Evolutionary conservation across 2,329 filamentous ascomycete genomes (phyloP).

Genomic region (Cercospora sojina): DNA sequence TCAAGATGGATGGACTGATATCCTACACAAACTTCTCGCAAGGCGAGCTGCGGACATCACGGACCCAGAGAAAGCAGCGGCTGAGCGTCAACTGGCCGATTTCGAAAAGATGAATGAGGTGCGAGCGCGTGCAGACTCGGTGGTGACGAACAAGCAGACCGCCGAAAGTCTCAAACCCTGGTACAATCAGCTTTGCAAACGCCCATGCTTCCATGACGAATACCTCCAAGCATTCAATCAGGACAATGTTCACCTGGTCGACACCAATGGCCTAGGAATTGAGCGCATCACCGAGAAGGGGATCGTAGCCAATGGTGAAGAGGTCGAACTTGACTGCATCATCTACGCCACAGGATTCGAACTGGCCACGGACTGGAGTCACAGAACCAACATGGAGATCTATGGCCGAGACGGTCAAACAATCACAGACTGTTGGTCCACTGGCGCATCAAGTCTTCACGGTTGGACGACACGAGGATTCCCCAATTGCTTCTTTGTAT

Average conservation of each 20-base stretch:
- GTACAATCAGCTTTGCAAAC: slow-evolving; percentile 63
- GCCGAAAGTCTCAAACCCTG: slow-evolving; percentile 57
- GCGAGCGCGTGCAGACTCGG: slow-evolving; percentile 48
- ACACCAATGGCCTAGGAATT: slow-evolving; percentile 57
- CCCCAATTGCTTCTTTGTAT: slow-evolving; percentile 55
- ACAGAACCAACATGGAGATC: slow-evolving; percentile 28
- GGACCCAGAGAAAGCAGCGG: slow-evolving; percentile 23
- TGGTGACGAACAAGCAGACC: slow-evolving; percentile 53
- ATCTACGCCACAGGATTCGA: slow-evolving; percentile 51
- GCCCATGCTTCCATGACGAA: slow-evolving; percentile 61
- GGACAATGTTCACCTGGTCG: slow-evolving; percentile 58
- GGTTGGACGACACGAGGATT: slow-evolving; percentile 52
- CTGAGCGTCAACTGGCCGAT: slow-evolving; percentile 26
- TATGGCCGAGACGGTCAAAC: slow-evolving; percentile 47
- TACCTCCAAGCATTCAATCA: slow-evolving; percentile 59
- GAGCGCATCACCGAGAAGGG: slow-evolving; percentile 48
- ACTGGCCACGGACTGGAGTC: slow-evolving; percentile 35
- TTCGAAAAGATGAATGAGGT: slow-evolving; percentile 41
- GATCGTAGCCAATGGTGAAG: slow-evolving; percentile 49
- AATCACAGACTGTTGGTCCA: slow-evolving; percentile 47
- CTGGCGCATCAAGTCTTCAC: slow-evolving; percentile 53
- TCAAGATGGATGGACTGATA: slow-evolving; percentile 28
- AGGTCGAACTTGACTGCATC: slow-evolving; percentile 51
- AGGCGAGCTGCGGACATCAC: slow-evolving; percentile 10
- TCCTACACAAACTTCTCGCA: slow-evolving; percentile 25